Base-by-base conservation (phyloP, 2,329 filamentous ascomycete species). In the Fusarium tuaranense region DNA sequence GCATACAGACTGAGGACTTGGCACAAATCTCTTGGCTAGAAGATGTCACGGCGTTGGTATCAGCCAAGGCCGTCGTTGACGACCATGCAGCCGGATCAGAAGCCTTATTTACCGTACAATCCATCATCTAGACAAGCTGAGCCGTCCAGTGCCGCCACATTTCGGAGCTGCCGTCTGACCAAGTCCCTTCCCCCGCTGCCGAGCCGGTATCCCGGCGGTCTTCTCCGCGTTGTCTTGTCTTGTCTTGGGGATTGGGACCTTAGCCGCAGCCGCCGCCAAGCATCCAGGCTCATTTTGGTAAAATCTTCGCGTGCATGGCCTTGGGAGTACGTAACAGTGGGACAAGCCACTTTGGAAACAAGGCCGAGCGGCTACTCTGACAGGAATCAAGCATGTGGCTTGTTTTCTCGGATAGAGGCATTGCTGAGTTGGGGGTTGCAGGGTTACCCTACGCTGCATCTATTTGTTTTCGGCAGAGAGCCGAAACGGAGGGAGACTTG, bases 131-230 rank as follows among this genome's bases (percentile, higher is more conserved):
- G 38, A 14, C 36, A 7, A 36, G 51, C 48, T 65, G 25, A 41
- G 38, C 62, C 68, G 12, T 44, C 14, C 20, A 51, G 46, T 8
- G 63, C 63, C 64, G 69, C 65, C 59, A 75, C 59, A 48, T 22
- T 55, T 74, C 72, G 72, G 72, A 64, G 69, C 39, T 53, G 66
- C 72, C 69, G 72, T 74, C 48, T 66, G 30, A 64, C 44, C 30
- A 64, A 25, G 22, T 30, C 32, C 46, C 14, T 39, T 69, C 64
- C 64, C 53, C 72, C 60, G 46, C 71, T 20, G 46, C 71, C 68
- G 71, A 75, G 65, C 63, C 59, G 63, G 32, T 73, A 53, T 22
- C 41, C 71, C 63, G 72, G 62, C 68, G 65, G 20, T 25, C 36
- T 53, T 58, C 39, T 58, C 27, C 57, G 38, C 13, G 34, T 34